These are phyloP conservation scores for Microascus cirrosus DNA, from an alignment of 2,329 filamentous ascomycete species.

Conservation along the genomic window DNA sequence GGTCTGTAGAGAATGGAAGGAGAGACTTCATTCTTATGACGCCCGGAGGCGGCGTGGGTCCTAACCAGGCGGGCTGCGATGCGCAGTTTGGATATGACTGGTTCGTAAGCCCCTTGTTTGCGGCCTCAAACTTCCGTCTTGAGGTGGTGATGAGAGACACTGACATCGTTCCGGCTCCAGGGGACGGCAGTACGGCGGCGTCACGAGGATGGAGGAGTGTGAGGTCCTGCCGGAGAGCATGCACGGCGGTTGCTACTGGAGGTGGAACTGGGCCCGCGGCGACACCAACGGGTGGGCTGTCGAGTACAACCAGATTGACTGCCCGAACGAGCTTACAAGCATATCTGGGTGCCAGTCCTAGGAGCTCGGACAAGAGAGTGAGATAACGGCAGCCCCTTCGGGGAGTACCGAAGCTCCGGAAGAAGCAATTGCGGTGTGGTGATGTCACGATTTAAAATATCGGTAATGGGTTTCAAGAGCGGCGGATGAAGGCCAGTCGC, in stretches of 20 bases:
- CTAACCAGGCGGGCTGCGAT: not conserved
- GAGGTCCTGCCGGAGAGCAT: not conserved
- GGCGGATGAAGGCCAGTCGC: too few species aligned
- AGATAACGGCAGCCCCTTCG: too few species aligned
- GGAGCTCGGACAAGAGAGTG: too few species aligned
- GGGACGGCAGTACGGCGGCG: slow-evolving; percentile 2
- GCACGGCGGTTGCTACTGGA: slow-evolving; percentile 5
- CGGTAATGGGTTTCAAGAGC: too few species aligned
- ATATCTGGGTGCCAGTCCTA: slow-evolving; percentile 2
- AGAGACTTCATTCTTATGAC: slow-evolving; percentile 4
- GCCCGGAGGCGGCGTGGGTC: slow-evolving; percentile 2
- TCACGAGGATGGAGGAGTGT: not conserved
- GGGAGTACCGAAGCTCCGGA: too few species aligned
- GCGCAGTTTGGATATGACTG: slow-evolving; percentile 3
- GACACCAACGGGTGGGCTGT: slow-evolving; percentile 3
- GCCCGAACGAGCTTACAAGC: slow-evolving; percentile 1
- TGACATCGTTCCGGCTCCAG: not conserved
- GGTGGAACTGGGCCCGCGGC: slow-evolving; percentile 5
- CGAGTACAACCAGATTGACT: slow-evolving; percentile 1
- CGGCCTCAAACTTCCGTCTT: not conserved
- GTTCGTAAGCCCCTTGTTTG: not conserved
- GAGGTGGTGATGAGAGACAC: not conserved
- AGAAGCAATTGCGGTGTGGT: too few species aligned
- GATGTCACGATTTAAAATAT: too few species aligned
- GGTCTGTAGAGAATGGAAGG: not conserved